A percentile compares a stretch with the other conserved stretches of the same genome.
Evolutionary conservation across 331 rosid species (phyloP).

Genomic region (Quercus tomentella): DNA sequence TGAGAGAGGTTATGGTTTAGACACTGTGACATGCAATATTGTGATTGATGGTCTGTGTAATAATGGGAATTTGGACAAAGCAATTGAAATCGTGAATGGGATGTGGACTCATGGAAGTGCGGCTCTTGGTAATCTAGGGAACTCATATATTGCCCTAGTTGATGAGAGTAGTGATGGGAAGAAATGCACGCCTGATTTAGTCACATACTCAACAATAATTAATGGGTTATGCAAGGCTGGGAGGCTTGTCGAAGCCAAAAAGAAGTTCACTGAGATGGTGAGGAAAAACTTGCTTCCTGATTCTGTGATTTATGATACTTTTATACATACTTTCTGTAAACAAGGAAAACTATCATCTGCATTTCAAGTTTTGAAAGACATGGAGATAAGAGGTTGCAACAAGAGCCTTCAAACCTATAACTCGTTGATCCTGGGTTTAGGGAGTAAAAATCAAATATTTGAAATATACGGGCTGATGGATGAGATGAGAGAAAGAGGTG

Average conservation of each 20-base stretch:
- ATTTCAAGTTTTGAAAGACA: constrained; percentile 86
- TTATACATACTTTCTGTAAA: constrained; percentile 65
- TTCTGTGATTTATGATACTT: constrained; percentile 60
- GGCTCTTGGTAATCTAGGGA: constrained; percentile 49
- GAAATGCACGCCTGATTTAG: constrained; percentile 62
- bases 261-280: constrained; percentile 77
- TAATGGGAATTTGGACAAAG: constrained; percentile 75
- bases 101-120: constrained; percentile 84
- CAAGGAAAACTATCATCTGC: constrained; percentile 86
- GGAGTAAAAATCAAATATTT: constrained; percentile 65
- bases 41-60: constrained; percentile 83
- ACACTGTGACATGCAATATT: constrained; percentile 80
- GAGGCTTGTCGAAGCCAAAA: constrained; percentile 85
- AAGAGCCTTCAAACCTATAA: constrained; percentile 89
- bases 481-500: constrained; percentile 86
- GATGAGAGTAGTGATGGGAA: constrained; percentile 46
- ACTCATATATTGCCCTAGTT: constrained; percentile 56
- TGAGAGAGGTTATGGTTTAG: constrained; percentile 60
- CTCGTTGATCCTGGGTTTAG: constrained; percentile 73
- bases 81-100: constrained; percentile 66
- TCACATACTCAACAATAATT: constrained; percentile 72
- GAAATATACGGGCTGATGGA: constrained; percentile 91
- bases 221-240: constrained; percentile 79
- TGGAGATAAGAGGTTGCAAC: constrained; percentile 90
- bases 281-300: constrained; percentile 69